Percentiles rank a stretch among this genome's conserved stretches.
Evolutionary conservation across 2,329 filamentous ascomycete genomes (phyloP).

Genomic region (Amauroascus niger): DNA sequence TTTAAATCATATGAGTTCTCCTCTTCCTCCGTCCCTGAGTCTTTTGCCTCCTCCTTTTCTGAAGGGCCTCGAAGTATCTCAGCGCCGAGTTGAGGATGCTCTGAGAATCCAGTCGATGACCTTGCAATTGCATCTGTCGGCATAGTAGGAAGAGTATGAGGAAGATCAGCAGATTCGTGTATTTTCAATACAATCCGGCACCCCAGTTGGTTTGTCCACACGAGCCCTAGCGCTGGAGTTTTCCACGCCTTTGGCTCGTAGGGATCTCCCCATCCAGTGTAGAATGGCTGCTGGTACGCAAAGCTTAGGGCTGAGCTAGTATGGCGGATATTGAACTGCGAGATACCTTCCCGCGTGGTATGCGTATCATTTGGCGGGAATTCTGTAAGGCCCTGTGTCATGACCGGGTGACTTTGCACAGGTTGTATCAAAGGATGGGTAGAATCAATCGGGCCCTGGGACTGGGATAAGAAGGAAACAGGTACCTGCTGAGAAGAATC

Average conservation of each 20-base stretch:
- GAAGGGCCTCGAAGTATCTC: neutral
- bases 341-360: neutral
- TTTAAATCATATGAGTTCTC: no score
- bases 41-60: neutral
- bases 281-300: constrained; percentile 87
- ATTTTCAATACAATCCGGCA: constrained; percentile 74
- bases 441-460: neutral
- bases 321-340: constrained; percentile 19
- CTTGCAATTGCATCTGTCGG: neutral
- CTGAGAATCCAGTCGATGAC: neutral
- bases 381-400: neutral
- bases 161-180: constrained; percentile 37
- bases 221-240: constrained; percentile 74
- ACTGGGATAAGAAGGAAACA: constrained; percentile 11
- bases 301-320: constrained; percentile 54
- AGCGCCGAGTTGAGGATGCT: neutral
- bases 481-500: constrained; percentile 2
- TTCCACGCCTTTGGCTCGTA: constrained; percentile 43
- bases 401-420: neutral
- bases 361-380: neutral
- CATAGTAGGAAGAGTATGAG: neutral
- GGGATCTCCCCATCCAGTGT: constrained; percentile 87
- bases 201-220: constrained; percentile 85
- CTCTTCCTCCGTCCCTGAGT: no score
- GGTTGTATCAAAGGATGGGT: neutral